These are phyloP conservation scores for Mycena polygramma DNA, from an alignment of 768 basidiomycete species.

Conservation along the genomic window DNA sequence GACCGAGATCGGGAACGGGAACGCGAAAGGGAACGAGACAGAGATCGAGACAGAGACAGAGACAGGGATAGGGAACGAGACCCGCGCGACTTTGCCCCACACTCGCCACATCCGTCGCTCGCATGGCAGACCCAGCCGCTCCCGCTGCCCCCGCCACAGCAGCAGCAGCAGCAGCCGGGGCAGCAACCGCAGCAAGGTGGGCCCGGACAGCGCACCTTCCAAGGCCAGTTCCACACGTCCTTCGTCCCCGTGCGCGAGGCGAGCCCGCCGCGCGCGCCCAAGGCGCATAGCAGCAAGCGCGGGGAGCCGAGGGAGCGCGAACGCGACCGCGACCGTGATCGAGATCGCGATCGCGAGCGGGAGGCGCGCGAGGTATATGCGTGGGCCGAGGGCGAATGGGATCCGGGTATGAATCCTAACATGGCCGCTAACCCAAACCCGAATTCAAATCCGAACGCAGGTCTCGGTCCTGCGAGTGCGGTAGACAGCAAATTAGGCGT, in stretches of 20 bases:
- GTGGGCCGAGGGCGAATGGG: neutral
- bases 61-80: slow-evolving; percentile 13
- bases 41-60: neutral
- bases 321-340: neutral
- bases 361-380: neutral
- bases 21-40: slow-evolving; percentile 18
- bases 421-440: neutral
- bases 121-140: slow-evolving; percentile 24
- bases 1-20: slow-evolving; percentile 18
- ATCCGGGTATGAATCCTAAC: neutral
- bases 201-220: slow-evolving; percentile 28
- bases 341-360: neutral
- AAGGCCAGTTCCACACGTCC: slow-evolving; percentile 39
- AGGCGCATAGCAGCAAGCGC: neutral
- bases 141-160: neutral
- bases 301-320: neutral
- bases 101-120: slow-evolving; percentile 30
- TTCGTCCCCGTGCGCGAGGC: slow-evolving; percentile 36
- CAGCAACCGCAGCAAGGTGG: slow-evolving; percentile 10
- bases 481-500: neutral
- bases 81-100: slow-evolving; percentile 21
- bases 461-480: too few species aligned
- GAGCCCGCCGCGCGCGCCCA: slow-evolving; percentile 12
- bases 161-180: slow-evolving; percentile 6
- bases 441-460: too few species aligned